Conservation (phyloP, 352 stramenopile species). For the Thalassiosira mediterranea region DNA sequence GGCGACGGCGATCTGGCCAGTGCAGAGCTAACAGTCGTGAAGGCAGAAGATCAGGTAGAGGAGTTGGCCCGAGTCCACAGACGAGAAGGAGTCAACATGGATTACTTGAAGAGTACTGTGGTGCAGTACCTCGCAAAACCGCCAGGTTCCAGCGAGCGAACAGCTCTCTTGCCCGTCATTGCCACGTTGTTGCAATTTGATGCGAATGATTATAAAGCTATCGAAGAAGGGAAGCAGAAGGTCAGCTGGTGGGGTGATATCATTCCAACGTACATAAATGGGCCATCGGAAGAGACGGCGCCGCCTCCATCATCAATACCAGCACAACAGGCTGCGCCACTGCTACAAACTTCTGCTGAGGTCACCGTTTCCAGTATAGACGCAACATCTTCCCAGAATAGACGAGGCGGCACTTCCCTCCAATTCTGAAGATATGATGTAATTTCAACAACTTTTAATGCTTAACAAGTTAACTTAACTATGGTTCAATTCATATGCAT, state of each 20-base stretch:
- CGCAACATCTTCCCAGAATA: too few species aligned
- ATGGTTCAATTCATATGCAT: too few species aligned
- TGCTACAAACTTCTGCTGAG: conserved; percentile 42
- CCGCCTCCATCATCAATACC: conserved; percentile 9
- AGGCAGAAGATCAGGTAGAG: conserved; percentile 75
- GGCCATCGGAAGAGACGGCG: conserved; percentile 23
- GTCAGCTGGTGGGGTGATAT: conserved; percentile 79
- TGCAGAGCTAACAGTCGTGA: conserved; percentile 69
- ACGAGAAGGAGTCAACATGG: conserved; percentile 83
- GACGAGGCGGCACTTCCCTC: too few species aligned
- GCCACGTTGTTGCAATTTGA: conserved; percentile 84
- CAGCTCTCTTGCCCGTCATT: conserved; percentile 80
- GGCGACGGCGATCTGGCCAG: conserved; percentile 73
- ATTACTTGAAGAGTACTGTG: conserved; percentile 85
- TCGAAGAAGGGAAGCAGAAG: conserved; percentile 82
- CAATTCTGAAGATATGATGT: too few species aligned
- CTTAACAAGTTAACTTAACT: too few species aligned
- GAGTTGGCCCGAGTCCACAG: conserved; percentile 73
- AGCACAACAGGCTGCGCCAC: conserved; percentile 19
- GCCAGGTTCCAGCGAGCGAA: conserved; percentile 77
- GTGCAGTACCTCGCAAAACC: conserved; percentile 84
- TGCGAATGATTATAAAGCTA: conserved; percentile 80
- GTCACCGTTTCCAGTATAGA: conserved; percentile 44
- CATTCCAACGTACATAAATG: conserved; percentile 72
- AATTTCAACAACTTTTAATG: too few species aligned